Conservation (phyloP, 2,329 filamentous ascomycete genomes). For the Paraphoma chrysanthemicola region DNA sequence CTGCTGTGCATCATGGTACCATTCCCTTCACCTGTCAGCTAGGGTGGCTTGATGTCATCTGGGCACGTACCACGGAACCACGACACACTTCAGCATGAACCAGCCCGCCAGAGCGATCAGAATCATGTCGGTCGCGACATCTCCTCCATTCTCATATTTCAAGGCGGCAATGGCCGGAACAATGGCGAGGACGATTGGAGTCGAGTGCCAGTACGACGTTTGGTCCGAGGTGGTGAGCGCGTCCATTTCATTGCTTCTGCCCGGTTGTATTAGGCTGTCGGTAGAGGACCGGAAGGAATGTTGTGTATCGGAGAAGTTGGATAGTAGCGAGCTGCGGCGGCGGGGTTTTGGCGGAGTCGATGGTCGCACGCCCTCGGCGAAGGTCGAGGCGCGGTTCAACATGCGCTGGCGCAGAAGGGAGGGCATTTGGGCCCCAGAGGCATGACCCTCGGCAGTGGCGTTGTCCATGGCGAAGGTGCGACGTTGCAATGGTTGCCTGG, state of each 20-base stretch:
- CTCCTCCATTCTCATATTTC: constrained; percentile 83
- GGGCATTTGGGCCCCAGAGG: constrained; percentile 31
- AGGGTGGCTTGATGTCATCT: not conserved
- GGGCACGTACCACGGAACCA: constrained; percentile 76
- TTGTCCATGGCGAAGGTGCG: constrained; percentile 33
- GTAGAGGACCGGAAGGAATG: constrained; percentile 70
- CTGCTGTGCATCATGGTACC: constrained; percentile 60
- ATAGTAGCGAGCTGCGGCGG: constrained; percentile 78
- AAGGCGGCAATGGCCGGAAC: constrained; percentile 85
- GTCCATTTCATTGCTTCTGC: constrained; percentile 37
- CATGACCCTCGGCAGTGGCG: constrained; percentile 25
- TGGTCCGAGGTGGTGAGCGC: constrained; percentile 53
- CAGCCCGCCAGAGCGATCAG: constrained; percentile 80
- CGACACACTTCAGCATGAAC: constrained; percentile 91
- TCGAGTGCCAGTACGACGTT: constrained; percentile 75
- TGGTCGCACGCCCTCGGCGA: constrained; percentile 38
- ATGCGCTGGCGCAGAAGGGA: constrained; percentile 43
- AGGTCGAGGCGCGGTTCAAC: constrained; percentile 45
- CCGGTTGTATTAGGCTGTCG: constrained; percentile 69
- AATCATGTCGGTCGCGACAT: constrained; percentile 84
- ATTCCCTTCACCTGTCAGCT: constrained; percentile 50
- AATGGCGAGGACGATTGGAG: constrained; percentile 83
- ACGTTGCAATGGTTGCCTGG: constrained; percentile 4
- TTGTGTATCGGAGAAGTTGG: constrained; percentile 76
- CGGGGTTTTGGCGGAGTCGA: constrained; percentile 18